Percentiles rank a stretch among this genome's conserved stretches.
Evolutionary conservation across 2,329 filamentous ascomycete genomes (phyloP).

Genomic region (Trichoderma afroharzianum): DNA sequence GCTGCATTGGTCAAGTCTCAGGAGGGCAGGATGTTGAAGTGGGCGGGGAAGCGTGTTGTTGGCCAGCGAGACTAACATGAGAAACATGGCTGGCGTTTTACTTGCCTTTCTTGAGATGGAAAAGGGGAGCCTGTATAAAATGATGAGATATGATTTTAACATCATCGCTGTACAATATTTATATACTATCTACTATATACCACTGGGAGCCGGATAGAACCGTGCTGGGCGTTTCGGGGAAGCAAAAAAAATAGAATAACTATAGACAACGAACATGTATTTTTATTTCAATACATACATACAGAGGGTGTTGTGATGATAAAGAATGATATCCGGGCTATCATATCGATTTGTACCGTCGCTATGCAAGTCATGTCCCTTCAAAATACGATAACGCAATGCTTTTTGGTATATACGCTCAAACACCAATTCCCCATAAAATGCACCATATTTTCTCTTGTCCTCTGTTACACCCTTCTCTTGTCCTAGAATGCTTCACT

Average conservation of each 20-base stretch:
- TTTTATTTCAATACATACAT: neutral
- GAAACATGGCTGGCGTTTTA: neutral
- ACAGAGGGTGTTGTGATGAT: neutral
- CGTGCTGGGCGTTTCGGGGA: neutral
- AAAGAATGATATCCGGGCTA: neutral
- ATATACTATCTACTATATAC: neutral
- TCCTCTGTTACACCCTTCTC: too few relatives aligned
- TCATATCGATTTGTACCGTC: neutral
- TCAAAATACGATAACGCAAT: neutral
- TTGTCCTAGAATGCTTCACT: too few relatives aligned
- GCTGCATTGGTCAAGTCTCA: constrained; percentile 15
- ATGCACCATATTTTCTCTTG: neutral
- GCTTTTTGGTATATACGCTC: neutral
- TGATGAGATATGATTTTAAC: neutral
- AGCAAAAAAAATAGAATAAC: neutral
- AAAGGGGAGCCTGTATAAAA: neutral
- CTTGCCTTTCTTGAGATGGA: neutral
- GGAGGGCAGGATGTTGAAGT: constrained; percentile 12
- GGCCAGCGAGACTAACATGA: neutral
- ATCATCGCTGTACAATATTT: neutral
- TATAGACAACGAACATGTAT: neutral
- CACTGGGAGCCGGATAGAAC: neutral
- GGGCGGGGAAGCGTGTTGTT: neutral
- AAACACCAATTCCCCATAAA: neutral
- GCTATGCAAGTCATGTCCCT: neutral